A percentile compares a stretch with the other conserved stretches of the same genome.
Evolutionary conservation across 1,284 basidiomycete genomes (phyloP).

Genomic region (Rhodotorula sp.): DNA sequence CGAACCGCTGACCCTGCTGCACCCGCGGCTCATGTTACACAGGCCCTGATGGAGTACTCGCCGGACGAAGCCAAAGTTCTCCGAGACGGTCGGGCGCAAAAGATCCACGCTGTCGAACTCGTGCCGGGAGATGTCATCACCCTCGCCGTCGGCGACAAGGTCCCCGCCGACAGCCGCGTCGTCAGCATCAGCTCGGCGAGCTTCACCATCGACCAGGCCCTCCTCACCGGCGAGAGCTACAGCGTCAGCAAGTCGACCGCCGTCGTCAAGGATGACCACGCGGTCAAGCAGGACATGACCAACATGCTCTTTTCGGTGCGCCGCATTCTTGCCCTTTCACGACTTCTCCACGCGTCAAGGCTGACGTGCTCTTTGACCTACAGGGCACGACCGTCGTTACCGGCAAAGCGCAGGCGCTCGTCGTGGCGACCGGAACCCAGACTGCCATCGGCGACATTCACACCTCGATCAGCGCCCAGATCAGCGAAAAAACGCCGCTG

Average conservation of each 20-base stretch:
- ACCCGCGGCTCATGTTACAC: background rate
- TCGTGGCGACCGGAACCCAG: conserved; percentile 75
- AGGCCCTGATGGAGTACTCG: conserved; percentile 92
- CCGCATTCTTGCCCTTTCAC: conserved; percentile 20
- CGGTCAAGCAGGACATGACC: conserved; percentile 93
- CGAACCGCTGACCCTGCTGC: background rate
- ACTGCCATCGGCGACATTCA: conserved; percentile 95
- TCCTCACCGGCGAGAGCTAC: conserved; percentile 86
- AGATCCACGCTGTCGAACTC: conserved; percentile 77
- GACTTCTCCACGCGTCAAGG: background rate
- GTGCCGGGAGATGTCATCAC: conserved; percentile 91
- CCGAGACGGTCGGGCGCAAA: conserved; percentile 66
- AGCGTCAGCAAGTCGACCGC: conserved; percentile 77
- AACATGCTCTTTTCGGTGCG: conserved; percentile 88
- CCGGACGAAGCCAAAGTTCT: conserved; percentile 91
- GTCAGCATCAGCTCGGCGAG: conserved; percentile 84
- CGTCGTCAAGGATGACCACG: conserved; percentile 59
- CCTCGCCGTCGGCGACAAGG: conserved; percentile 86
- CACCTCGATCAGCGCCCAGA: conserved; percentile 79
- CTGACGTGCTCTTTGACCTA: too few relatives aligned
- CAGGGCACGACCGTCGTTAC: conserved; percentile 89
- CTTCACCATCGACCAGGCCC: conserved; percentile 89
- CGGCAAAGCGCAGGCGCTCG: conserved; percentile 77
- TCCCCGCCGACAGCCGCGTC: conserved; percentile 88
- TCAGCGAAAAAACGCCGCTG: conserved; percentile 86